Evolutionary conservation across 495 filamentous ascomycete species (phyloP).

Genomic region (Cudoniella acicularis): DNA sequence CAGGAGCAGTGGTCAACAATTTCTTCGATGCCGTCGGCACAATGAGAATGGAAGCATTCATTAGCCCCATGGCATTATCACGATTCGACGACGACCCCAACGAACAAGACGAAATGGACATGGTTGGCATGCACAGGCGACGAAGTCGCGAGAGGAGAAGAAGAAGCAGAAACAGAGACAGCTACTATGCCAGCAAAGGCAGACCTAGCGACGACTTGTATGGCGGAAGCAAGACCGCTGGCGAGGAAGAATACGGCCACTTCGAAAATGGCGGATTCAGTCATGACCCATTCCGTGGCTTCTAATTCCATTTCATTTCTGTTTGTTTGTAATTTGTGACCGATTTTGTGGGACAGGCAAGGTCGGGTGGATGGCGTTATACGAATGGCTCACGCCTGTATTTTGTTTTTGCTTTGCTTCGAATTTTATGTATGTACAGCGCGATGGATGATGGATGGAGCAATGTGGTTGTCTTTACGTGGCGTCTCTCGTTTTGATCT

Average conservation of each 20-base stretch:
- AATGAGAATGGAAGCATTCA: slow-evolving; percentile 95
- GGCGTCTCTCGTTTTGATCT: not conserved
- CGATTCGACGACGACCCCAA: slow-evolving; percentile 23
- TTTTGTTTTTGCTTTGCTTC: slow-evolving; percentile 31
- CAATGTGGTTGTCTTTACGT: not conserved
- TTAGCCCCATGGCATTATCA: slow-evolving; percentile 48
- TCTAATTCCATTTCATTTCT: slow-evolving; percentile 24
- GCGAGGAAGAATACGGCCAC: slow-evolving; percentile 33
- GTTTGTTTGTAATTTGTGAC: not conserved
- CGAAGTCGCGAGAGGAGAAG: slow-evolving; percentile 21
- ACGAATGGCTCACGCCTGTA: not conserved
- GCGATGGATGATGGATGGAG: not conserved
- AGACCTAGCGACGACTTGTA: slow-evolving; percentile 29
- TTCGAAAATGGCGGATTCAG: slow-evolving; percentile 27
- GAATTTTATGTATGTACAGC: not conserved
- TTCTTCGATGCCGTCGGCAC: slow-evolving; percentile 82
- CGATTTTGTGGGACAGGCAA: not conserved
- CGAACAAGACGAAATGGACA: slow-evolving; percentile 27
- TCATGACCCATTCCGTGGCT: slow-evolving; percentile 39
- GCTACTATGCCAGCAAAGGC: slow-evolving; percentile 20
- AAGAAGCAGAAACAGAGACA: slow-evolving; percentile 23
- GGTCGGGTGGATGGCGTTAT: slow-evolving; percentile 1
- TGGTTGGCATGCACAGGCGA: slow-evolving; percentile 18
- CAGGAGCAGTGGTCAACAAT: slow-evolving; percentile 41
- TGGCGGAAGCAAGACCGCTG: slow-evolving; percentile 29